Conservation (phyloP, 1,284 basidiomycete species). For the Boletus mariae region DNA sequence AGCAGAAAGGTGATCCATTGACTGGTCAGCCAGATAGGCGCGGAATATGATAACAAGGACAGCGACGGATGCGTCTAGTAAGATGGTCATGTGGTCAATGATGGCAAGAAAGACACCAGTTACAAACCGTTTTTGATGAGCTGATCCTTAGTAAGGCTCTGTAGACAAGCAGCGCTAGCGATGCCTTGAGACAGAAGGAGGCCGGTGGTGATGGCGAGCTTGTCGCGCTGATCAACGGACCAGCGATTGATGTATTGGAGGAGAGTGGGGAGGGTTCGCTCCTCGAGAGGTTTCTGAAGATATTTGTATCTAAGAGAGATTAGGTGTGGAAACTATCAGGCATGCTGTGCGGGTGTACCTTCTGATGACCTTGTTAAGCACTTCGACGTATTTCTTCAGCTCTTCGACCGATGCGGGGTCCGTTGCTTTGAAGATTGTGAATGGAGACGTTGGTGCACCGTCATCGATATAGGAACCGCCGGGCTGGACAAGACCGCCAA, state of each 20-base stretch:
- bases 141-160: constrained; percentile 88
- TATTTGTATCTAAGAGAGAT: constrained; percentile 81
- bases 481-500: constrained; percentile 93
- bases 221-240: constrained; percentile 71
- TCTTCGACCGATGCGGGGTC: constrained; percentile 76
- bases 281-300: constrained; percentile 93
- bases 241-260: constrained; percentile 90
- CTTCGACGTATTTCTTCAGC: constrained; percentile 90
- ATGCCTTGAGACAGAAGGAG: constrained; percentile 82
- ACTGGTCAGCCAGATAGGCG: constrained; percentile 74
- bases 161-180: constrained; percentile 71
- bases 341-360: constrained; percentile 47
- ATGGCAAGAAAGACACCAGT: neutral
- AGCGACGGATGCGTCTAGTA: constrained; percentile 67
- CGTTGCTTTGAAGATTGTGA: constrained; percentile 80
- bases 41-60: constrained; percentile 81
- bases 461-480: constrained; percentile 92
- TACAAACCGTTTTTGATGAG: constrained; percentile 85
- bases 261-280: constrained; percentile 76
- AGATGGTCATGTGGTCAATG: constrained; percentile 9
- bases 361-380: constrained; percentile 92
- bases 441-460: constrained; percentile 73
- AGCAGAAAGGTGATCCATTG: constrained; percentile 81
- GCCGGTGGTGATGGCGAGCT: constrained; percentile 79
- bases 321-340: constrained; percentile 9